Base-by-base conservation (phyloP, 305 asterid species). In the Fraxinus platypoda region DNA sequence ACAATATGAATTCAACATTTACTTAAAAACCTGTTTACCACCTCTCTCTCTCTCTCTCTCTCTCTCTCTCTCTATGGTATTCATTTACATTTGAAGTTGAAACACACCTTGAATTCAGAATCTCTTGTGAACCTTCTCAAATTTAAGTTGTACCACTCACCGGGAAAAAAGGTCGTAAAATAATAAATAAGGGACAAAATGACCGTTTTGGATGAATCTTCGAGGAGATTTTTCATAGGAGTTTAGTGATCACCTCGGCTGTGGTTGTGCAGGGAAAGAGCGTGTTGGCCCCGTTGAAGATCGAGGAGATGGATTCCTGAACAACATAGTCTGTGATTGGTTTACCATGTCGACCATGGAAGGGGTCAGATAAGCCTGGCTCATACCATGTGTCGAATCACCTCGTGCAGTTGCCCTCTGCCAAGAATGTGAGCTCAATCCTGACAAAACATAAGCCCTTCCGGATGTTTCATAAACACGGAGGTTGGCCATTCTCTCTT, bases 331-430 rank as follows among this genome's bases (percentile, higher is more conserved):
- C 79, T 96, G 99, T 2, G 99, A 96, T 81, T 91, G 81, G 71
- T 79, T 89, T 54, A 96, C 95, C 99, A 96, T 96, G 85, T 96
- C 97, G 5, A 90, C 92, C 99, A 96, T 96, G 0, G 98, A 92
- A 17, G 90, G 98, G 0, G 99, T 96, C 87, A 93, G 97, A 83
- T 96, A 96, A 46, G 93, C 91, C 75, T 90, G 95, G 85, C 98
- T 92, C 21, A 93, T 84, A 71, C 90, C 88, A 1, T 91, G 91
- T 0, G 94, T 90, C 13, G 99, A 95, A 84, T 95, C 95, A 9
- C 99, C 98, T 1, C 97, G 86, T 1, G 96, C 95, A 0, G 99
- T 96, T 4, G 99, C 98, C 84, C 99, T 92, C 88, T 96, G 99
- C 97, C 97, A 93, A 6, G 94, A 92, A 74, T 96, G 99, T 12